These are phyloP conservation scores for Komagataella phaffii DNA, from an alignment of 805 yeast genomes.

Conservation along the genomic window DNA sequence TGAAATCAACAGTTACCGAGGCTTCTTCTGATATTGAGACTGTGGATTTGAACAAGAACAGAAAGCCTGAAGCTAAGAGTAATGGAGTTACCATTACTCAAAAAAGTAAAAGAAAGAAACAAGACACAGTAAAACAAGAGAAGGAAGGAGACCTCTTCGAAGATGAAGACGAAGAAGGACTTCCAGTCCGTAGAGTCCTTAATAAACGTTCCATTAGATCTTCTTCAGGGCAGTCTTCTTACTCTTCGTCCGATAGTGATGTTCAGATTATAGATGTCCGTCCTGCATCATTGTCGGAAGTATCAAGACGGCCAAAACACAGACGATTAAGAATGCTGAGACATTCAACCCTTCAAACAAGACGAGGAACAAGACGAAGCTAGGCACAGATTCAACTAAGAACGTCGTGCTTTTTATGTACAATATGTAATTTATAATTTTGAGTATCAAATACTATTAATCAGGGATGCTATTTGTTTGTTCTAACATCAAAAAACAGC, in stretches of 20 bases:
- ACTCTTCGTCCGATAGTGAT: neutral
- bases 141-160: neutral
- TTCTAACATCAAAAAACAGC: too few relatives aligned
- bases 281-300: neutral
- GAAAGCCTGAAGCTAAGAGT: neutral
- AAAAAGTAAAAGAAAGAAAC: neutral
- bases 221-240: neutral
- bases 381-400: neutral
- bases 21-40: neutral
- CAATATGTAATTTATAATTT: neutral
- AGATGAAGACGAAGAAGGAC: neutral
- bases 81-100: neutral
- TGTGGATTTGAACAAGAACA: neutral
- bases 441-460: neutral
- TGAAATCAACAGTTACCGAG: neutral
- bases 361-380: neutral
- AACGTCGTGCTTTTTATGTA: neutral
- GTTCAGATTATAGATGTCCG: neutral
- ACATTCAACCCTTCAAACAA: neutral
- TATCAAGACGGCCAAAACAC: neutral
- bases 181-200: neutral
- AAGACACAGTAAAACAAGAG: neutral
- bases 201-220: neutral
- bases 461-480: neutral
- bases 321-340: neutral